Evolutionary conservation across 495 filamentous ascomycete genomes (phyloP).

Genomic region (Hypoxylon subgilvum): DNA sequence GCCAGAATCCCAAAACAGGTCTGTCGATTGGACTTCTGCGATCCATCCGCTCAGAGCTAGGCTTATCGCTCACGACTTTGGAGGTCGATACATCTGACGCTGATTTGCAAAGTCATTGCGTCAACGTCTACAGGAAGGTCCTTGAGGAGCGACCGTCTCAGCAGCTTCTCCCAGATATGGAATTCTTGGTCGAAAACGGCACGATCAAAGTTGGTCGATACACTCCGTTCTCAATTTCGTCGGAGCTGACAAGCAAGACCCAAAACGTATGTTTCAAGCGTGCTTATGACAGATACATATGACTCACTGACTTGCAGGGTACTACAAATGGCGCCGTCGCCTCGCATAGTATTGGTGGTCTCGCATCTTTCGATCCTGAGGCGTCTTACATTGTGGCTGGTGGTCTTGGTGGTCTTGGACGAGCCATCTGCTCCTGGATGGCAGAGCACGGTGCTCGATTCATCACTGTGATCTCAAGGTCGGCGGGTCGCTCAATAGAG

Average conservation of each 20-base stretch:
- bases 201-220: conserved; percentile 6
- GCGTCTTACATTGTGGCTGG: conserved; percentile 61
- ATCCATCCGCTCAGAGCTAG: background rate
- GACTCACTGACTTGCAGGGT: background rate
- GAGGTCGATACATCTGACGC: background rate
- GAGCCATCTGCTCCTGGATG: conserved; percentile 57
- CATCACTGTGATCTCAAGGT: conserved; percentile 58
- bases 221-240: background rate
- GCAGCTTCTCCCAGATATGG: background rate
- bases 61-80: background rate
- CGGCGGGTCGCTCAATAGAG: conserved; percentile 40
- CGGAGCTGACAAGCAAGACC: background rate
- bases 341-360: background rate
- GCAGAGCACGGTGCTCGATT: conserved; percentile 56
- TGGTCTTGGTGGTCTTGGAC: conserved; percentile 62
- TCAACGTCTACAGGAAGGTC: conserved; percentile 4
- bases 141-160: too few species aligned
- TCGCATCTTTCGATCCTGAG: conserved; percentile 21
- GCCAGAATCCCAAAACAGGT: conserved; percentile 1
- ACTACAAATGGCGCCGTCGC: background rate
- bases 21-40: background rate
- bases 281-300: background rate
- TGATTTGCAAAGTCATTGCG: background rate
- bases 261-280: background rate
- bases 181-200: conserved; percentile 15